Percentiles rank a stretch among this genome's conserved stretches.
phyloP scores from a whole-genome alignment of 768 basidiomycete genomes.

The Fistulinella prunicolor region DNA sequence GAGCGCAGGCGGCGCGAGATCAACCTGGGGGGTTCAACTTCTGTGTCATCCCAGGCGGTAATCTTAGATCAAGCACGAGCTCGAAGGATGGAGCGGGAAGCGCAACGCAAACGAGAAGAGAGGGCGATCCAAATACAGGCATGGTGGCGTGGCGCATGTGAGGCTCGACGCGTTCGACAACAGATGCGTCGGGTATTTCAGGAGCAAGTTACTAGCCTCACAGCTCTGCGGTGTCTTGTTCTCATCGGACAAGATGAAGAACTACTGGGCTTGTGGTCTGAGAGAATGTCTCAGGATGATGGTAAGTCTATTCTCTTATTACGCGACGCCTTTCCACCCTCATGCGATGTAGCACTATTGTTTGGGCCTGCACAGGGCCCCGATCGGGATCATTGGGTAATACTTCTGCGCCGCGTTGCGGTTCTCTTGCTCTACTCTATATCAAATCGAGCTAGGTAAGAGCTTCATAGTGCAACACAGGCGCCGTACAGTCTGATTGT shows the following conservation, averaged over 20 bases:
- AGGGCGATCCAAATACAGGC: slow-evolving; percentile 61
- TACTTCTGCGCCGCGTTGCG: slow-evolving; percentile 50
- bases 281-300: slow-evolving; percentile 18
- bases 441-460: slow-evolving; percentile 50
- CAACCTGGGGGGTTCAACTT: slow-evolving; percentile 68
- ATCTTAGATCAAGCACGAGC: slow-evolving; percentile 64
- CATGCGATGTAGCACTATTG: slow-evolving; percentile 34
- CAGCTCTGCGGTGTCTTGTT: slow-evolving; percentile 62
- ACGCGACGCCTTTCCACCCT: neutral
- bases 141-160: slow-evolving; percentile 60
- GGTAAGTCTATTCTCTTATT: slow-evolving; percentile 9
- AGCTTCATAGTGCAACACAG: slow-evolving; percentile 1
- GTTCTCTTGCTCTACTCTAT: slow-evolving; percentile 52
- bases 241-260: slow-evolving; percentile 47
- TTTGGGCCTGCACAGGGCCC: slow-evolving; percentile 38
- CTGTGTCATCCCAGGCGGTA: slow-evolving; percentile 48
- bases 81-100: slow-evolving; percentile 55
- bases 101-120: slow-evolving; percentile 53
- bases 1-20: slow-evolving; percentile 58
- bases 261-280: slow-evolving; percentile 34
- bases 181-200: slow-evolving; percentile 52
- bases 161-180: slow-evolving; percentile 39
- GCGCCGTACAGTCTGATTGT: neutral
- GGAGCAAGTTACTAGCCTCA: slow-evolving; percentile 49
- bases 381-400: slow-evolving; percentile 53